Evolutionary conservation across 495 filamentous ascomycete genomes (phyloP), one percentile per base, ranked within the genome.

Genomic region (Trichoderma asperelloides): DNA sequence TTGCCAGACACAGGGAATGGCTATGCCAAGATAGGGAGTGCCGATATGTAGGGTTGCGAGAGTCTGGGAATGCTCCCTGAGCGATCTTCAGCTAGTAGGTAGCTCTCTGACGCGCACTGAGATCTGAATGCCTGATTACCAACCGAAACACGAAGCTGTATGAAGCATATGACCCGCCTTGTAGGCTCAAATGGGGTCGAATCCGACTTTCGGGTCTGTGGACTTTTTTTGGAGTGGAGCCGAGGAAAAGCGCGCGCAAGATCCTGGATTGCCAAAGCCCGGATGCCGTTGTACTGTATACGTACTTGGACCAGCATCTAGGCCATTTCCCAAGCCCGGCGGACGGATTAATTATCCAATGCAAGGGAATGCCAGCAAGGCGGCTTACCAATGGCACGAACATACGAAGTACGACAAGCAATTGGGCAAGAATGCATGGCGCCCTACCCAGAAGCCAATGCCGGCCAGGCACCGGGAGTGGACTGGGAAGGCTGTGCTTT

Each of bases 201-300:
- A 60, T 23, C 51, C 51, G 51, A 60, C 51, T 60, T 21, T 60
- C 51, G 51, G 51, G 51, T 3, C 51, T 15, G 51, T 60, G 51
- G 51, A 28, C 51, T 60, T 27, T 60, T 27, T 33, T 33, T 2
- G 23, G n/a, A 16, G 51, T 23, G 51, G 51, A 60, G 51, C 51
- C 51, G 27, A 60, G 11, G 25, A 60, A 60, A 60, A 60, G 51
- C 51, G 51, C 51, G 51, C 51, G 51, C 51, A 60, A 60, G 51
- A 60, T 60, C 51, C 51, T 27, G n/a, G 51, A 45, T 45, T 33
- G 43, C 43, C 43, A 45, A 13, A 45, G 18, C 43, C 11, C 18
- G 43, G 43, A n/a, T 45, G 9, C 43, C 43, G 6, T 33, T 45
- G 43, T 45, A 13, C 43, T n/a, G 43, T 45, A 13, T 13, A n/a